phyloP scores from a whole-genome alignment of 2,329 filamentous ascomycete genomes.

The Colletotrichum filicis region DNA sequence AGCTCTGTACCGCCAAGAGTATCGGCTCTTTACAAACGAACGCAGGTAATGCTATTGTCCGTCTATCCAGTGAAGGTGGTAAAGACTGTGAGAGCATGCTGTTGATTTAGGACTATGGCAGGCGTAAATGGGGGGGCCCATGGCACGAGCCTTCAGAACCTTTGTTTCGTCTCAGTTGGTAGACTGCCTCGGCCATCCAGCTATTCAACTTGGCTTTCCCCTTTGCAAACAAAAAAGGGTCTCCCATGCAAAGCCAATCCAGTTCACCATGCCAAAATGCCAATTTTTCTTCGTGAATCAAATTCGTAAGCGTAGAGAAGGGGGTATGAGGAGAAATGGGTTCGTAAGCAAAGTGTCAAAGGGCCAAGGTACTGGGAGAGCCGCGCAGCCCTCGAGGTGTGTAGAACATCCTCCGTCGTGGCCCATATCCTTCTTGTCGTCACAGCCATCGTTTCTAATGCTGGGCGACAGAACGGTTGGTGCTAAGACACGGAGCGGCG shows the following conservation, averaged over 20 bases:
- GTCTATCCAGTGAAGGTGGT: conserved; percentile 25
- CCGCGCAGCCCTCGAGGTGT: not conserved
- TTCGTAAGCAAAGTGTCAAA: conserved; percentile 30
- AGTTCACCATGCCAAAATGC: conserved; percentile 30
- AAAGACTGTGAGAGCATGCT: conserved; percentile 30
- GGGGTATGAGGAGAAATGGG: conserved; percentile 32
- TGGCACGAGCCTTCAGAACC: conserved; percentile 12
- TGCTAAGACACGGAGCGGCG: conserved; percentile 19
- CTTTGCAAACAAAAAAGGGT: not conserved
- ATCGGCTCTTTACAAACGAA: not conserved
- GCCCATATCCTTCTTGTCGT: conserved; percentile 35
- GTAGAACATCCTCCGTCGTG: conserved; percentile 22
- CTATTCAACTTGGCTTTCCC: conserved; percentile 5
- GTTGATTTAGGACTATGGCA: conserved; percentile 31
- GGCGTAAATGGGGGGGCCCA: conserved; percentile 17
- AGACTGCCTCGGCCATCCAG: conserved; percentile 7
- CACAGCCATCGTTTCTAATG: conserved; percentile 48
- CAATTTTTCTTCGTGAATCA: conserved; percentile 24
- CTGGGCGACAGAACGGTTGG: conserved; percentile 35
- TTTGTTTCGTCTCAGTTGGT: conserved; percentile 11
- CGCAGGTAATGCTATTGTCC: conserved; percentile 22
- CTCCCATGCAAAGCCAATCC: conserved; percentile 26
- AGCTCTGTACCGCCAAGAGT: not conserved
- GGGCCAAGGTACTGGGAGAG: conserved; percentile 18
- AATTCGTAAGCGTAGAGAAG: conserved; percentile 27